Conservation (phyloP, 345 rosid genomes). For the Citrus glauca region DNA sequence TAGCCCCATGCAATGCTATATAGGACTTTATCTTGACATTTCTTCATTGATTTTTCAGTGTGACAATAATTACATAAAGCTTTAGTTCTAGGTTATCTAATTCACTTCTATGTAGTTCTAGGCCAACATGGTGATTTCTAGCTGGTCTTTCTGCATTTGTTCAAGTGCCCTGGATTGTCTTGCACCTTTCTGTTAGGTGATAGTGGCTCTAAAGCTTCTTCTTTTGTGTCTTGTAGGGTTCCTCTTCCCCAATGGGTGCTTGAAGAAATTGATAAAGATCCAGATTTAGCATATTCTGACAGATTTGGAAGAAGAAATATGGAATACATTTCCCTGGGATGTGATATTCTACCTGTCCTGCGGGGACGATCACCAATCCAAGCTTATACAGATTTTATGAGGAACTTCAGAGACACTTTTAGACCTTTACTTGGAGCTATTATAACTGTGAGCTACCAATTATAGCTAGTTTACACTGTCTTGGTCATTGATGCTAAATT, state of each 20-base stretch:
- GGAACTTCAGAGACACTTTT: conserved; percentile 46
- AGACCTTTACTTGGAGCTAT: conserved; percentile 38
- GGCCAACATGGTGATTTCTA: background rate
- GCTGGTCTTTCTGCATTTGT: background rate
- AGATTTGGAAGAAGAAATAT: conserved; percentile 44
- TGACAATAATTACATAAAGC: background rate
- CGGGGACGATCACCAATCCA: conserved; percentile 51
- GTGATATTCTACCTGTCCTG: conserved; percentile 49
- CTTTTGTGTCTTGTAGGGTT: conserved; percentile 33
- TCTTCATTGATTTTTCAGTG: conserved; percentile 1
- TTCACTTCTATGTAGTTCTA: background rate
- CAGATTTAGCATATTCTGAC: conserved; percentile 47
- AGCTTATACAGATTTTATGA: conserved; percentile 52
- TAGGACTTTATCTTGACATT: background rate
- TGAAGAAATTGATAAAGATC: conserved; percentile 39
- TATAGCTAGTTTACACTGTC: background rate
- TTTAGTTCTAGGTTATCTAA: background rate
- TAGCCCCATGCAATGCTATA: background rate
- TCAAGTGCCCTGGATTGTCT: background rate
- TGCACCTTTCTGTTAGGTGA: background rate
- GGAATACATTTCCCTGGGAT: conserved; percentile 55
- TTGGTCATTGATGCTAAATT: background rate
- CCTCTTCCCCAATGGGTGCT: conserved; percentile 57
- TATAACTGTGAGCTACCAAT: conserved; percentile 31
- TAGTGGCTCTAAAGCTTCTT: conserved; percentile 16